phyloP scores from a whole-genome alignment of 805 yeast species.

The Ogataea paraovalis region DNA sequence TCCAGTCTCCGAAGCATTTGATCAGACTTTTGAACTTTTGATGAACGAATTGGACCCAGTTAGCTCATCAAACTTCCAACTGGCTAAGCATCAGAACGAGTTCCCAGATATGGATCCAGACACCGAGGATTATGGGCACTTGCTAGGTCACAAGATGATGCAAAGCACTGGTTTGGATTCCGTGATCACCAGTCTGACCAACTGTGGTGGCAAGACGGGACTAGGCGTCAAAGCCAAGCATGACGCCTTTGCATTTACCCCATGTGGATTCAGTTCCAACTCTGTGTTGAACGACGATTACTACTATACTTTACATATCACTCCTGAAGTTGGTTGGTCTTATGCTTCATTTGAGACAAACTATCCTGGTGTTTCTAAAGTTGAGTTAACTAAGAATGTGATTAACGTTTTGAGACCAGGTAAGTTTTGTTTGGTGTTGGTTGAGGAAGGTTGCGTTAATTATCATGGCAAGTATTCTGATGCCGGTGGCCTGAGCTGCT shows the following conservation, averaged over 20 bases:
- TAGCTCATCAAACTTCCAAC: constrained; percentile 52
- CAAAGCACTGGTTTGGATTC: constrained; percentile 56
- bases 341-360: constrained; percentile 95
- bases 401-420: constrained; percentile 68
- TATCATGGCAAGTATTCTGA: constrained; percentile 13
- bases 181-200: constrained; percentile 29
- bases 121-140: constrained; percentile 72
- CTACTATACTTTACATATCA: constrained; percentile 80
- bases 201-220: not conserved
- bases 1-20: constrained; percentile 6
- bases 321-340: constrained; percentile 93
- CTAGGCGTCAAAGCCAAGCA: constrained; percentile 34
- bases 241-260: constrained; percentile 88
- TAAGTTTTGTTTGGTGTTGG: constrained; percentile 51
- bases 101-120: constrained; percentile 42
- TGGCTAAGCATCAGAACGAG: constrained; percentile 29
- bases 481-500: constrained; percentile 21
- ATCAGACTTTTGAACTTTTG: constrained; percentile 78
- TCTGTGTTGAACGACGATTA: constrained; percentile 60
- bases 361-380: constrained; percentile 51
- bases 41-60: constrained; percentile 78
- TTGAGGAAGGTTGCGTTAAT: constrained; percentile 18
- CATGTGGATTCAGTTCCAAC: constrained; percentile 94
- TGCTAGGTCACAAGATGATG: constrained; percentile 68
- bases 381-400: constrained; percentile 56